Evolutionary conservation across 495 filamentous ascomycete species (phyloP), one percentile per base, ranked within the genome.

Genomic region (Aspergillus coremiiformis): DNA sequence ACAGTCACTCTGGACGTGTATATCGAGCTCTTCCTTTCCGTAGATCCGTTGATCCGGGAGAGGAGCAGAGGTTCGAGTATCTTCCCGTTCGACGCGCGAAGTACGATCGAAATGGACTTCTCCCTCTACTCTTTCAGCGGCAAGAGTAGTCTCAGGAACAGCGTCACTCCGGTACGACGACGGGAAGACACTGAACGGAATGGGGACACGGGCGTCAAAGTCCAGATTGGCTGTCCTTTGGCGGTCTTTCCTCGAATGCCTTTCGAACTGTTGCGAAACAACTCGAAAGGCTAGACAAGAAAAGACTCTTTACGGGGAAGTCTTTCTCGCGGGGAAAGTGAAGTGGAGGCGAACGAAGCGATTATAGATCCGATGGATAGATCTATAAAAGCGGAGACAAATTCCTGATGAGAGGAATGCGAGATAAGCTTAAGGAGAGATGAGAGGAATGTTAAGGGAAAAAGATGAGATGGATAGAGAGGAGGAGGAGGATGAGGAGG

Each of bases 111-210:
- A 80, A 67, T 86, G 84, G 76, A 85, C 83, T 75, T 93, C 85
- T 74, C 86, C 85, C 82, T 96, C 87, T 84, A 91, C 85, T 82
- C 79, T 81, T 17, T 43, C 57, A 24, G 56, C n/a, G 74, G 75
- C 84, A 71, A 79, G 81, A 75, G 84, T 83, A 79, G 84, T 79
- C 76, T 85, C 82, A 74, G 80, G 83, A 80, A 83, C 86, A 81
- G 82, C 81, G 83, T 93, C 88, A 80, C 78, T 85, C 84, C 86
- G 84, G 82, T 96, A 97, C 72, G 92, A 87, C 70, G 90, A 95
- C 78, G 92, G 92, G 85, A 97, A 96, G 85, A 96, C 85, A 84
- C 90, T 95, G 84, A 96, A 92, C 73, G 92, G 92, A 75, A 97
- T 94, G 77, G 92, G 92, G 73, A 97, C 89, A 73, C 89, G 87